Conservation (phyloP, 176 grass and related monocot species). For the Chrysopogon serrulatus region DNA sequence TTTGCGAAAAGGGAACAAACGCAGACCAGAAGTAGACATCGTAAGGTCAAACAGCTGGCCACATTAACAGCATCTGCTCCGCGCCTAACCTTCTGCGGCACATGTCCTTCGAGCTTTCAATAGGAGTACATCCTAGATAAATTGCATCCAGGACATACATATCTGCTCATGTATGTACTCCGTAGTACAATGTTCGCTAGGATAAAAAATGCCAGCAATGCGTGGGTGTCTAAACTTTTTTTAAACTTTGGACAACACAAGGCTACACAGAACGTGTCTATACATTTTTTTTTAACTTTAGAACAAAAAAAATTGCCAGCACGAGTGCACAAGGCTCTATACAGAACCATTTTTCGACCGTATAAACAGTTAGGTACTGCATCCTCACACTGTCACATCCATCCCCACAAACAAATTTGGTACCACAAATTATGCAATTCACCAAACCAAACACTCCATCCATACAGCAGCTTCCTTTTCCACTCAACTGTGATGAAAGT, state of each 20-base stretch:
- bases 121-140: too few species aligned
- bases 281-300: not conserved
- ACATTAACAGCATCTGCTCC: too few species aligned
- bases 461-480: not conserved
- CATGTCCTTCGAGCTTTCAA: too few species aligned
- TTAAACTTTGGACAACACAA: too few species aligned
- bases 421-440: not conserved
- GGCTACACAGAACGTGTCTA: too few species aligned
- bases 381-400: not conserved
- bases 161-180: not conserved
- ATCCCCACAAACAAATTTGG: not conserved
- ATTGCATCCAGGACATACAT: too few species aligned
- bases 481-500: not conserved
- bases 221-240: too few species aligned
- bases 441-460: not conserved
- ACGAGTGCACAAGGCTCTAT: not conserved
- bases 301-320: not conserved
- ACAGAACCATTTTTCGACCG: not conserved
- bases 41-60: too few species aligned
- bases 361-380: not conserved
- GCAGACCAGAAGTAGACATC: too few species aligned
- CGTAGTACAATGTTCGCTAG: not conserved
- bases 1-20: too few species aligned
- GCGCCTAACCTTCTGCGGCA: too few species aligned
- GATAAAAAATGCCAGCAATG: not conserved